Evolutionary conservation across 306 rosid species (phyloP), one percentile per base, ranked within the genome.

Genomic region (Vicia faba): DNA sequence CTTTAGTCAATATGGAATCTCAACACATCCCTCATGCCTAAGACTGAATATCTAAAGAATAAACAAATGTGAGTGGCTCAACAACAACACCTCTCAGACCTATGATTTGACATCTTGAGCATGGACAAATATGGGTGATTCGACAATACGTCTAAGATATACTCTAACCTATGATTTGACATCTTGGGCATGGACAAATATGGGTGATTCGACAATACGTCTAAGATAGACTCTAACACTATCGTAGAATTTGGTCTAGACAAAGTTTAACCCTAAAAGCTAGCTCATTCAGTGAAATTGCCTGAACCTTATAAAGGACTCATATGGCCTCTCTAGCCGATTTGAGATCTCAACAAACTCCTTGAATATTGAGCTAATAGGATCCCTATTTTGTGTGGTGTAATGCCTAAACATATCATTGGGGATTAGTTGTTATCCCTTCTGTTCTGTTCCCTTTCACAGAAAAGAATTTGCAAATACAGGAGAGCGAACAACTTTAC

Each of bases 331-430:
- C 61, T 28, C 7, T 55, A 12, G 18, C 38, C 3, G 19, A 25
- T 54, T 54, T 54, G 36, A 35, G 61, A 54, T 54, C 38, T 54
- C 61, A 54, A 3, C 61, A 25, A 68, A 40, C 53, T 76, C 31
- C 55, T 31, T 51, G 75, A 53, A 16, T 76, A 29, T 23, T 51
- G 18, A 28, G 4, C 10, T 53, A 38, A 61, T 29, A 16, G 41
- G 50, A 19, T 48, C 38, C 64, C 43, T 61, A 58, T 61, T 26
- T 74, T 36, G 61, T 55, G 72, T 35, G 33, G 1, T 35, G 44
- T 25, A 7, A 45, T 54, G 58, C 41, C 41, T 66, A 44, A 35
- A 41, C 33, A 66, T 46, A 40, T 67, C 33, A 46, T 25, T 3
- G 25, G 61, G 31, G 48, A 46, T 15, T 71, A 71, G 23, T 25